Conservation (phyloP, 345 rosid species). For the Eucalyptus cloeziana region DNA sequence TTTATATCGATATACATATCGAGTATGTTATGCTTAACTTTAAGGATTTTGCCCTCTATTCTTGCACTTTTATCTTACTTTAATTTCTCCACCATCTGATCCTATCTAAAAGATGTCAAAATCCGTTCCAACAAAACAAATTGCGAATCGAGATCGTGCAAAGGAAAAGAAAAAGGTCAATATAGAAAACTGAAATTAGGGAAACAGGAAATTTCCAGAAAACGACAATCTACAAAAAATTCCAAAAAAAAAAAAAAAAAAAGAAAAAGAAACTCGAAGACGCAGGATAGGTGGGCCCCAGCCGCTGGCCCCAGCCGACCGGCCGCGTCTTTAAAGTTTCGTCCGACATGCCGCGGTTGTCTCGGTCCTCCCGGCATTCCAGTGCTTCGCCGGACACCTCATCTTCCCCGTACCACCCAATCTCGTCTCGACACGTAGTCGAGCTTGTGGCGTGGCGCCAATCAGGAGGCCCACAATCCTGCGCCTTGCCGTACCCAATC, state of each 20-base stretch:
- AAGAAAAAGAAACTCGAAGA: background rate
- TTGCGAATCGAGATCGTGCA: background rate
- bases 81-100: too few species aligned
- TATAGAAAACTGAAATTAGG: background rate
- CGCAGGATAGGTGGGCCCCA: background rate
- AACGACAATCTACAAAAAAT: background rate
- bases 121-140: background rate
- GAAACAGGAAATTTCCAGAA: background rate
- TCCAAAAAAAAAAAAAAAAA: too few species aligned
- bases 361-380: background rate
- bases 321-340: background rate
- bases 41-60: accelerated
- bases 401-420: background rate
- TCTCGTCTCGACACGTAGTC: background rate
- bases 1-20: background rate
- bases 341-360: background rate
- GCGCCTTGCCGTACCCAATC: background rate
- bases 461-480: background rate
- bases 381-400: background rate
- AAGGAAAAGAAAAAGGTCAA: background rate
- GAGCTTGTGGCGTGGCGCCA: accelerated
- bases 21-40: background rate
- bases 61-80: background rate
- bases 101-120: background rate
- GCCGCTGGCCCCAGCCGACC: background rate